phyloP scores from a whole-genome alignment of 139 green algal genomes.

The Auxenochlorella pyrenoidosa region DNA sequence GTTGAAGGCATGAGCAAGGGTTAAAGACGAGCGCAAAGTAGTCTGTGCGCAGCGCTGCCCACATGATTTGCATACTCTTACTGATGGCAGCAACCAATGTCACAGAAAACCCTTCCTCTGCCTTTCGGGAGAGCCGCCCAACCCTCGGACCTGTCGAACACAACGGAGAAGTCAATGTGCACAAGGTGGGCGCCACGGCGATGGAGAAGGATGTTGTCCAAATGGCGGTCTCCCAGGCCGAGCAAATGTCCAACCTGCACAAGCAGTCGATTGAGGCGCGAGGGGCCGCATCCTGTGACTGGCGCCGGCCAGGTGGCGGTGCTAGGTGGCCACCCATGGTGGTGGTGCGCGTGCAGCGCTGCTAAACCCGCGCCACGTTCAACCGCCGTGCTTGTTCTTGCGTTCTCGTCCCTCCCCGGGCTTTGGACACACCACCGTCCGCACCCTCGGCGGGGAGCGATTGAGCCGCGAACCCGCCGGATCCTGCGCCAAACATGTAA shows the following conservation, averaged over 20 bases:
- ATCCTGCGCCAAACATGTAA: no score
- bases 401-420: no score
- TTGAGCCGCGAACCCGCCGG: no score
- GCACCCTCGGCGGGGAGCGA: no score
- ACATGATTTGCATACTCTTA: no score
- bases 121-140: no score
- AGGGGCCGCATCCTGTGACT: background rate
- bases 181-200: slow-evolving; percentile 61
- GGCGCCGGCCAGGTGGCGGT: background rate
- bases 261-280: background rate
- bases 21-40: background rate
- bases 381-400: no score
- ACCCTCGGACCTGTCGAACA: slow-evolving; percentile 65
- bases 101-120: no score
- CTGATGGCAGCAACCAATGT: background rate
- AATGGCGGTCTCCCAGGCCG: slow-evolving; percentile 90
- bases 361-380: no score
- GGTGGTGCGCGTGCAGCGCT: no score
- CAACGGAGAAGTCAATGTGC: slow-evolving; percentile 80
- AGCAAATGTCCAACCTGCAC: slow-evolving; percentile 80
- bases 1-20: background rate
- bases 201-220: slow-evolving; percentile 94
- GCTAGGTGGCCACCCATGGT: background rate
- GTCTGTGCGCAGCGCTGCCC: no score
- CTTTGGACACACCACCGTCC: no score